Evolutionary conservation across 2,329 filamentous ascomycete genomes (phyloP).

Genomic region (Apiospora saccharicola): DNA sequence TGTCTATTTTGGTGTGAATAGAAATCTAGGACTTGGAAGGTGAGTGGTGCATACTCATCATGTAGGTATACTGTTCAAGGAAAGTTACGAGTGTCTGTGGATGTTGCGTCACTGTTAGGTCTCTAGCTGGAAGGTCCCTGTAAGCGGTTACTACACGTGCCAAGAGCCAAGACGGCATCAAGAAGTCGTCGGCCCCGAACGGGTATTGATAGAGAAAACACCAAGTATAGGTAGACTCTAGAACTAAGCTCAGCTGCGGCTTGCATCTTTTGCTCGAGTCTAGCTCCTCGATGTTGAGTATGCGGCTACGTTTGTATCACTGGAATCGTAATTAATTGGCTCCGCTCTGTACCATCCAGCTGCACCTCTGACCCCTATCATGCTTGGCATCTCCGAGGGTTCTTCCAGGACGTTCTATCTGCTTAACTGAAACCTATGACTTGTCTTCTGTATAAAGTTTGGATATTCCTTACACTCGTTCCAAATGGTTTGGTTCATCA

Average conservation of each 20-base stretch:
- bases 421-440: fast-evolving
- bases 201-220: no score
- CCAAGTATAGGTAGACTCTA: not conserved
- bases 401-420: no score
- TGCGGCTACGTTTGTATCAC: not conserved
- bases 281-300: no score
- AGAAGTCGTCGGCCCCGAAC: not conserved
- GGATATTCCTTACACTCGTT: not conserved
- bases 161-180: not conserved
- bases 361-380: not conserved
- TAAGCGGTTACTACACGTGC: not conserved
- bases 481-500: not conserved
- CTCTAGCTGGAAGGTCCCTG: no score
- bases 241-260: not conserved
- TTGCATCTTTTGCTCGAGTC: not conserved
- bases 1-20: not conserved
- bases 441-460: not conserved
- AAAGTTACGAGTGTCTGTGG: fast-evolving
- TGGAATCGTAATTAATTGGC: not conserved
- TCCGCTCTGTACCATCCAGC: not conserved
- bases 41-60: no score
- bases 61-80: not conserved
- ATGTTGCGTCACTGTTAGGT: not conserved
- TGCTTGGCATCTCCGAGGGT: not conserved
- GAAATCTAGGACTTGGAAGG: not conserved